A percentile compares a stretch with the other conserved stretches of the same genome.
Conservation (phyloP, 371 early-diverging fungal genomes). For the Smittium culicis region DNA sequence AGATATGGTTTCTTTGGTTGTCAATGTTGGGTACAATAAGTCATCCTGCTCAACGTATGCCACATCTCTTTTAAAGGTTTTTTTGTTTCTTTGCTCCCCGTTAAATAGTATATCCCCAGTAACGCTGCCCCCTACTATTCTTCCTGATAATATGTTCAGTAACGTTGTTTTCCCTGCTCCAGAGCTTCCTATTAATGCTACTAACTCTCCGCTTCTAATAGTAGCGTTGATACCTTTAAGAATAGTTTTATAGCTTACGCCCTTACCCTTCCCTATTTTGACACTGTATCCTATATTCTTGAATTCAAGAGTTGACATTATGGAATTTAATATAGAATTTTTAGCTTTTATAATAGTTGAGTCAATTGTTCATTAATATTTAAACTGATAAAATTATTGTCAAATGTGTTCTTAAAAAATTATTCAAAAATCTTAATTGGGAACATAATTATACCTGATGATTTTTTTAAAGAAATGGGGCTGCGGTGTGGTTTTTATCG, state of each 20-base stretch:
- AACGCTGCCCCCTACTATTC: conserved; percentile 40
- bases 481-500: too few relatives aligned
- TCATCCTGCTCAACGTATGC: conserved; percentile 37
- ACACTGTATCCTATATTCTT: conserved; percentile 24
- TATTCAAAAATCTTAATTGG: too few relatives aligned
- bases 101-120: conserved; percentile 45
- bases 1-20: conserved; percentile 45
- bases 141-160: conserved; percentile 38
- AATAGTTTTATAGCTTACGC: conserved; percentile 18
- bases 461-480: too few relatives aligned
- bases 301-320: too few relatives aligned
- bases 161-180: conserved; percentile 63
- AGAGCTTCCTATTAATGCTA: conserved; percentile 60
- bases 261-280: conserved; percentile 17
- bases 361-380: too few relatives aligned
- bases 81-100: conserved; percentile 37
- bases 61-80: conserved; percentile 46
- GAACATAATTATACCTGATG: too few relatives aligned
- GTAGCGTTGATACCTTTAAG: conserved; percentile 33
- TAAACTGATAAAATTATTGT: too few relatives aligned
- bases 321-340: too few relatives aligned
- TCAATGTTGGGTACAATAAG: conserved; percentile 28
- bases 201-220: conserved; percentile 36
- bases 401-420: too few relatives aligned
- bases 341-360: too few relatives aligned